Conservation (phyloP, 345 rosid species). For the Passiflora organensis region DNA sequence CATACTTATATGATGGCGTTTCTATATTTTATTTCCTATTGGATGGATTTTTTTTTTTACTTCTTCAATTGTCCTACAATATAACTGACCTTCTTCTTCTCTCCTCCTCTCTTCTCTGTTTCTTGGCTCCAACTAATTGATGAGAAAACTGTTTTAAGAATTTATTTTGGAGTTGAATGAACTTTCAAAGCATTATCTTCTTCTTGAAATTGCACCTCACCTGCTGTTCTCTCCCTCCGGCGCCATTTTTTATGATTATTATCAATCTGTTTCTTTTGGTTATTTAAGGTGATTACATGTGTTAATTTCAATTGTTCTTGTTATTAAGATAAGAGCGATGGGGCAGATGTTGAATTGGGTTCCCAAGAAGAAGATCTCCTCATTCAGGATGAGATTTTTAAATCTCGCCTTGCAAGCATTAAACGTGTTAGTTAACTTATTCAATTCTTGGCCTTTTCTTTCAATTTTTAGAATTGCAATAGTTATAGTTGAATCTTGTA, state of each 20-base stretch:
- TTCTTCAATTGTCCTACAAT: too few species aligned
- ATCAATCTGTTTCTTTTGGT: neutral
- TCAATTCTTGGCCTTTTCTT: neutral
- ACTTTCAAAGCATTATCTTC: too few species aligned
- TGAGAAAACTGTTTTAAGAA: too few species aligned
- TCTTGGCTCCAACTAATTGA: too few species aligned
- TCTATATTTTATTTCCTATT: too few species aligned
- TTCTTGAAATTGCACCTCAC: too few species aligned
- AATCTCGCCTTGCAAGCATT: constrained; percentile 88
- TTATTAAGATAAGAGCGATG: constrained; percentile 79
- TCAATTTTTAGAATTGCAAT: neutral
- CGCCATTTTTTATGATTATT: neutral
- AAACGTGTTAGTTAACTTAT: constrained; percentile 66
- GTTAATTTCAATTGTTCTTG: constrained; percentile 12
- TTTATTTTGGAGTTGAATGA: too few species aligned
- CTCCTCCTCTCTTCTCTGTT: too few species aligned
- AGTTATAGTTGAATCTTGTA: neutral
- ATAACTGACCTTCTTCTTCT: too few species aligned
- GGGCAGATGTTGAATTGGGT: constrained; percentile 65
- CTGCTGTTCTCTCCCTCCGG: neutral
- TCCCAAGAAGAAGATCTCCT: constrained; percentile 76
- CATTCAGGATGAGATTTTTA: constrained; percentile 90
- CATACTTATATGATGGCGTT: too few species aligned
- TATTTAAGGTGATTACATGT: neutral
- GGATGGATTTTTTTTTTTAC: too few species aligned